These are phyloP conservation scores for Elsinoe necatrix DNA, from an alignment of 2,329 filamentous ascomycete species.

Conservation along the genomic window DNA sequence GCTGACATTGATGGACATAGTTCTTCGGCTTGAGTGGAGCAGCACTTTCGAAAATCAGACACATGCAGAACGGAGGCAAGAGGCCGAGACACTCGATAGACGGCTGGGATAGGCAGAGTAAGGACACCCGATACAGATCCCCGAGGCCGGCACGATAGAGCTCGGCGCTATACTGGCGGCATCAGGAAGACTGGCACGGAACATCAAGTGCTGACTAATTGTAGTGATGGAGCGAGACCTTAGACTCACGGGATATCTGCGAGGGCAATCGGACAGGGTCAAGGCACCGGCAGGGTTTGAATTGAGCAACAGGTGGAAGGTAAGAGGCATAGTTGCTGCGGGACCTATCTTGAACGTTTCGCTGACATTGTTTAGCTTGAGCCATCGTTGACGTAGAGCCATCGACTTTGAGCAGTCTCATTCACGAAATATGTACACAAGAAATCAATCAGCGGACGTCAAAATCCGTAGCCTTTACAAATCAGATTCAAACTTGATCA, in stretches of 20 bases:
- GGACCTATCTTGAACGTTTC: neutral
- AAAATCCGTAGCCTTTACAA: neutral
- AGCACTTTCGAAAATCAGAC: conserved; percentile 49
- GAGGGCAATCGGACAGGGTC: conserved; percentile 54
- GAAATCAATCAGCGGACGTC: neutral
- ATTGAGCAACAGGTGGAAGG: conserved; percentile 60
- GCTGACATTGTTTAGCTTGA: conserved; percentile 14
- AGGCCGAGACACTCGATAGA: conserved; percentile 51
- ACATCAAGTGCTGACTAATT: conserved; percentile 9
- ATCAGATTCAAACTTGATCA: no score
- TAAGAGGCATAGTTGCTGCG: conserved; percentile 34
- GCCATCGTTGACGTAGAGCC: conserved; percentile 8
- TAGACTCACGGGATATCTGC: conserved; percentile 51
- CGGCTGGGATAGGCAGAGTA: conserved; percentile 55
- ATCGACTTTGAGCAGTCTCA: neutral
- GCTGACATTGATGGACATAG: conserved; percentile 30
- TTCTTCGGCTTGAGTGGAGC: conserved; percentile 54
- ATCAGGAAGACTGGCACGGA: neutral
- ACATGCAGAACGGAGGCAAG: conserved; percentile 57
- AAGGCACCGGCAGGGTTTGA: conserved; percentile 55
- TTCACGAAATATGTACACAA: conserved; percentile 8
- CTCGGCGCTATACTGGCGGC: neutral
- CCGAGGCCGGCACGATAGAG: neutral
- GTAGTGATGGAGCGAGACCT: conserved; percentile 60
- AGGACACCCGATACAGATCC: conserved; percentile 15